Evolutionary conservation across 331 rosid genomes (phyloP).

Genomic region (Malus hybrid): DNA sequence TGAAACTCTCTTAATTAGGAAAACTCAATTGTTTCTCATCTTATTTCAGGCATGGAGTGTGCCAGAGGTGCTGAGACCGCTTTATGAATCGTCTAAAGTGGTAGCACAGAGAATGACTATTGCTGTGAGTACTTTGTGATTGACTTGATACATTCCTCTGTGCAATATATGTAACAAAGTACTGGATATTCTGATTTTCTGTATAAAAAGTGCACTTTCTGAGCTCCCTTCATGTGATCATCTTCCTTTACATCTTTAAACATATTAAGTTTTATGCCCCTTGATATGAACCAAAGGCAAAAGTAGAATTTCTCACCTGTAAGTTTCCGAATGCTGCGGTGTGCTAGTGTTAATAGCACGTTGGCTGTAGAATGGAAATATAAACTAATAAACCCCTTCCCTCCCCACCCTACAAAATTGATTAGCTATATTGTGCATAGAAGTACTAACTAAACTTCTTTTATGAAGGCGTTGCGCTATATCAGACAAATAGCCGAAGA

Average conservation of each 20-base stretch:
- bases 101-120: slow-evolving; percentile 87
- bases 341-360: neutral
- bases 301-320: neutral
- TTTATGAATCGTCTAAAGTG: slow-evolving; percentile 80
- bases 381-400: neutral
- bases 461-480: slow-evolving; percentile 72
- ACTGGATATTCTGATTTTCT: neutral
- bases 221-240: neutral
- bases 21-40: slow-evolving; percentile 7
- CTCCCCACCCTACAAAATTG: neutral
- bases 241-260: neutral
- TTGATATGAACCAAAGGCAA: neutral
- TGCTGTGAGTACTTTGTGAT: slow-evolving; percentile 50
- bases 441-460: slow-evolving; percentile 11
- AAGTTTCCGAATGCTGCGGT: neutral
- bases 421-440: neutral
- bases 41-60: slow-evolving; percentile 78
- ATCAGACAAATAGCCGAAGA: slow-evolving; percentile 94
- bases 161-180: neutral
- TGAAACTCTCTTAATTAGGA: neutral
- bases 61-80: slow-evolving; percentile 91
- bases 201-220: neutral
- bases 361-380: neutral
- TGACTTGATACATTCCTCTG: neutral
- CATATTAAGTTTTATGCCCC: neutral